Percentiles rank a stretch among this genome's conserved stretches.
Conservation (phyloP, 1,139 yeast species). For the Pichia sp. region DNA sequence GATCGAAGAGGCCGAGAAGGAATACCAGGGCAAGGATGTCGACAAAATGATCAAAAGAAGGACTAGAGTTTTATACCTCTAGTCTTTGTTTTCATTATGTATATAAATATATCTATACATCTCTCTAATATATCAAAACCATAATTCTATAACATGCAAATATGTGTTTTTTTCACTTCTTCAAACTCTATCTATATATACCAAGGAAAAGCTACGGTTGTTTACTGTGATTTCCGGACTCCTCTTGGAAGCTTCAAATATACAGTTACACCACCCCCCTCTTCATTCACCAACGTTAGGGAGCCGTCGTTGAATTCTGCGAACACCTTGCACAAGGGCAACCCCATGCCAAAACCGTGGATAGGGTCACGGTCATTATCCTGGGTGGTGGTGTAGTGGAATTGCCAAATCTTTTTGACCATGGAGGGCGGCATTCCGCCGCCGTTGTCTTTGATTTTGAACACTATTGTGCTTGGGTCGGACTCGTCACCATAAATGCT, state of each 20-base stretch:
- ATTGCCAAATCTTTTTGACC: slow-evolving; percentile 27
- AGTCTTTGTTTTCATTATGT: background rate
- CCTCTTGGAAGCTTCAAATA: slow-evolving; percentile 22
- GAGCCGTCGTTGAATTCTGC: slow-evolving; percentile 26
- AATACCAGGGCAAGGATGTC: slow-evolving; percentile 10
- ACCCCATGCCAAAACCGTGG: slow-evolving; percentile 31
- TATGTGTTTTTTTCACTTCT: background rate
- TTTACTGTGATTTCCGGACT: background rate
- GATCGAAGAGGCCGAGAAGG: slow-evolving; percentile 16
- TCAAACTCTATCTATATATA: background rate
- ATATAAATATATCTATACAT: slow-evolving; percentile 3
- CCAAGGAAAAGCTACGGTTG: background rate
- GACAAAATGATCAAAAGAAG: slow-evolving; percentile 28
- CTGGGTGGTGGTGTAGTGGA: slow-evolving; percentile 29
- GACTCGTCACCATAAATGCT: slow-evolving; percentile 9
- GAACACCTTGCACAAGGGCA: slow-evolving; percentile 28
- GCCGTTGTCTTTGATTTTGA: slow-evolving; percentile 25
- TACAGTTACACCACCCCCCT: slow-evolving; percentile 25
- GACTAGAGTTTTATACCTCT: slow-evolving; percentile 29
- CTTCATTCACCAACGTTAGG: slow-evolving; percentile 20
- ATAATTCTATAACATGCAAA: background rate
- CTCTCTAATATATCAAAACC: background rate
- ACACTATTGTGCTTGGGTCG: slow-evolving; percentile 8
- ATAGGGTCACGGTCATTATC: slow-evolving; percentile 27
- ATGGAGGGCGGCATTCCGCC: slow-evolving; percentile 26